These are phyloP conservation scores for Corymbia calophylla DNA, from an alignment of 441 rosid species.

Conservation along the genomic window DNA sequence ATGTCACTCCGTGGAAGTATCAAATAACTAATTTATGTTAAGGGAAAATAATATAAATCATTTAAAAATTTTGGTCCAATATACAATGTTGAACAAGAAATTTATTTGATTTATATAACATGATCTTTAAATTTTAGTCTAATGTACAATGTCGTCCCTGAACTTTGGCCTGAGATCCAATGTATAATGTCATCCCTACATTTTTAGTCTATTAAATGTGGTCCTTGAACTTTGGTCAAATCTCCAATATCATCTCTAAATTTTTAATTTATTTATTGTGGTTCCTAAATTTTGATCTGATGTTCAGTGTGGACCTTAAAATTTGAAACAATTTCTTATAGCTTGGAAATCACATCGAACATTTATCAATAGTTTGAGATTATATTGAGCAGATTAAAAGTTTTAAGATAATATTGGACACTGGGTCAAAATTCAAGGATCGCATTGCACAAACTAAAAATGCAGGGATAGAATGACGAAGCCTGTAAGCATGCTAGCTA, in stretches of 20 bases:
- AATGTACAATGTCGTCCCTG: background rate
- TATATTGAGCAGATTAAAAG: background rate
- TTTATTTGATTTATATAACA: too few species aligned
- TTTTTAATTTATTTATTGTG: background rate
- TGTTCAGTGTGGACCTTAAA: background rate
- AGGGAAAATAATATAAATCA: background rate
- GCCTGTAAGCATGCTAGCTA: too few species aligned
- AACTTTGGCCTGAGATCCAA: background rate
- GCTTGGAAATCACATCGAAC: background rate
- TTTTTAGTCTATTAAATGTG: background rate
- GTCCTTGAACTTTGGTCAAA: fast-evolving
- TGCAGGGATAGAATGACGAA: background rate
- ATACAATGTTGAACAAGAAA: background rate
- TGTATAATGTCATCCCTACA: background rate
- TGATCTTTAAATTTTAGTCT: too few species aligned
- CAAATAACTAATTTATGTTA: background rate
- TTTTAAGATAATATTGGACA: fast-evolving
- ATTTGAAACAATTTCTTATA: background rate
- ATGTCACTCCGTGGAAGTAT: background rate
- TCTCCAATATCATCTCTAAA: background rate
- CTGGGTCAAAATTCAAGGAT: background rate
- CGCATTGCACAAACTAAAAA: background rate
- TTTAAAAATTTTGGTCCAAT: background rate
- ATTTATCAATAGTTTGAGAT: background rate
- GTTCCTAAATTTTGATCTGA: background rate